Conservation (phyloP, 108 stramenopile genomes). For the Cyclostephanos invisitatus region DNA sequence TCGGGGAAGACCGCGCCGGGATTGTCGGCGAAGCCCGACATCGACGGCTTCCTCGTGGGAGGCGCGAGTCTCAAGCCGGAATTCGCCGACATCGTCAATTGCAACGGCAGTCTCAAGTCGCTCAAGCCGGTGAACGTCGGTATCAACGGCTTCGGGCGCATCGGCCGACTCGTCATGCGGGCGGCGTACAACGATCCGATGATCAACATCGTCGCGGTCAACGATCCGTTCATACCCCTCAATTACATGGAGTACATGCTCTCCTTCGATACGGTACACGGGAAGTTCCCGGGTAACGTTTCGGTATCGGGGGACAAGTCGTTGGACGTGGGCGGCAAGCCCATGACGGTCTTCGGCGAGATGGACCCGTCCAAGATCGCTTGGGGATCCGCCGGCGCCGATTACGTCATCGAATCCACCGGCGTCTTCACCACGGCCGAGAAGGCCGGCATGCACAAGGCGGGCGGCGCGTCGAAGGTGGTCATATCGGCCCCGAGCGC, state of each 20-base stretch:
- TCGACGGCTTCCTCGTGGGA: constrained; percentile 99
- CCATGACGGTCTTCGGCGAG: constrained; percentile 90
- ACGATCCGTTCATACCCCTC: constrained; percentile 92
- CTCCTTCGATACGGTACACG: constrained; percentile 91
- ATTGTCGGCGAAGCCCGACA: constrained; percentile 94
- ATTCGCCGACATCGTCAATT: constrained; percentile 94
- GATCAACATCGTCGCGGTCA: constrained; percentile 95
- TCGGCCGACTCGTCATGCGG: constrained; percentile 94
- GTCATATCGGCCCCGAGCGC: constrained; percentile 95
- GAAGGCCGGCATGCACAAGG: constrained; percentile 81
- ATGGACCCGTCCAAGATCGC: constrained; percentile 94
- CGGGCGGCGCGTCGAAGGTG: constrained; percentile 98
- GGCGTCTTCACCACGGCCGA: constrained; percentile 93
- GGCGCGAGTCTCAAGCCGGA: constrained; percentile 98
- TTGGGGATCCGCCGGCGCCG: constrained; percentile 92
- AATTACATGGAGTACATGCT: constrained; percentile 87
- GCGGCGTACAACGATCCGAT: constrained; percentile 89
- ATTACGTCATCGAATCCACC: constrained; percentile 97
- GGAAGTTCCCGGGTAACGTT: constrained; percentile 51
- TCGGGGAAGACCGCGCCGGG: constrained; percentile 88
- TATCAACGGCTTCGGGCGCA: constrained; percentile 91
- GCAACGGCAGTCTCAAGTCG: constrained; percentile 65
- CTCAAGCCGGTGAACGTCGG: constrained; percentile 87
- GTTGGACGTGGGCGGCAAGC: constrained; percentile 71
- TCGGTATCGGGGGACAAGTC: constrained; percentile 69